Evolutionary conservation across 208 protist genomes (phyloP).

Genomic region (Acanthamoeba triangularis): DNA sequence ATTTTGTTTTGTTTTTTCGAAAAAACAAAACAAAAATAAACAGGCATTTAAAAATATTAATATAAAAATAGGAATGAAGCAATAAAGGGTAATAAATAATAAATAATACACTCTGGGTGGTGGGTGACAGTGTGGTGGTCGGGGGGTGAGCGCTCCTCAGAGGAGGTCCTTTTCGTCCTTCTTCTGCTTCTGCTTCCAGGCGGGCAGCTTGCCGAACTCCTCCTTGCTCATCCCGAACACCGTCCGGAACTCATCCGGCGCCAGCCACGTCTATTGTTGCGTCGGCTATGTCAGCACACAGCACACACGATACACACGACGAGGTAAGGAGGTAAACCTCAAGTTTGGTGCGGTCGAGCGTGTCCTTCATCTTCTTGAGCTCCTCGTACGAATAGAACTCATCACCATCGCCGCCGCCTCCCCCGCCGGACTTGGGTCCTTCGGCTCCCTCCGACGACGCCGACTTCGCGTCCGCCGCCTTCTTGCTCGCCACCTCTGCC

Average conservation of each 20-base stretch:
- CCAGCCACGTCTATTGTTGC: conserved; percentile 64
- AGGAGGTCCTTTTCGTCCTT: conserved; percentile 79
- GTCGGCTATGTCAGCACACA: no score
- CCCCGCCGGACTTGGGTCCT: neutral
- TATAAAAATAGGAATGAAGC: neutral
- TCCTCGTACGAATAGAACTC: conserved; percentile 78
- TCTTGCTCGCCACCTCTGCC: neutral
- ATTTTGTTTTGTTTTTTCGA: neutral
- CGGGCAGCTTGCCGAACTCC: conserved; percentile 54
- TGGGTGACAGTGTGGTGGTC: no score
- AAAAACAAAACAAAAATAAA: neutral
- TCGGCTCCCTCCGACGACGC: neutral
- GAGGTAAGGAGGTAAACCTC: conserved; percentile 57
- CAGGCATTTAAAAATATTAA: neutral
- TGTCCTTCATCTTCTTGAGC: conserved; percentile 74
- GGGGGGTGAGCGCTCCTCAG: neutral
- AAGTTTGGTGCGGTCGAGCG: conserved; percentile 78
- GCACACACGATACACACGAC: no score
- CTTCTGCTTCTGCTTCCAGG: conserved; percentile 81
- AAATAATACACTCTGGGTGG: no score
- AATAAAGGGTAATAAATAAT: neutral
- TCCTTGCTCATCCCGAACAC: conserved; percentile 79
- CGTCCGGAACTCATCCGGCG: conserved; percentile 62
- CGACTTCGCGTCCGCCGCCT: neutral
- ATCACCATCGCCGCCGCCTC: neutral